Evolutionary conservation across 2,329 filamentous ascomycete species (phyloP).

Genomic region (Hirsutella thompsonii): DNA sequence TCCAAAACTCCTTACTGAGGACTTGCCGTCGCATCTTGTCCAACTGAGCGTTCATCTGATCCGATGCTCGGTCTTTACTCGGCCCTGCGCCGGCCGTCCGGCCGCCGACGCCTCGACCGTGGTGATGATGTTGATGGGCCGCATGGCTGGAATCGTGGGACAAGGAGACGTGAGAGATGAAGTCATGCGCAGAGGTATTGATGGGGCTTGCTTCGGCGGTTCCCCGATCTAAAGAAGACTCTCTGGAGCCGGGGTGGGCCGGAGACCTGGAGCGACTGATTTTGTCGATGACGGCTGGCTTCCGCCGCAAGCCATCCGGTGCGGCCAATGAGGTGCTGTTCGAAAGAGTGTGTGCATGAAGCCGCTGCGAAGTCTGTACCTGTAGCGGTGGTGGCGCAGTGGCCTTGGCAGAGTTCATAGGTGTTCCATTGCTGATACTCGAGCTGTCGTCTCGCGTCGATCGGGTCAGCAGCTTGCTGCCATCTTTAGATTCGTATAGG

Average conservation of each 20-base stretch:
- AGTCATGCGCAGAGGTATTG: constrained; percentile 45
- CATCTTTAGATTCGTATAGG: constrained; percentile 25
- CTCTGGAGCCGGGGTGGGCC: constrained; percentile 34
- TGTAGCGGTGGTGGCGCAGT: constrained; percentile 13
- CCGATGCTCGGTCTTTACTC: constrained; percentile 40
- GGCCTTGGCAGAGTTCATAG: constrained; percentile 28
- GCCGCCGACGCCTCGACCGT: constrained; percentile 30
- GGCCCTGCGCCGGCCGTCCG: constrained; percentile 43
- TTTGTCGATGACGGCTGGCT: constrained; percentile 41
- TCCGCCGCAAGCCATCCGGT: constrained; percentile 25
- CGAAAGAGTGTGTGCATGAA: constrained; percentile 20
- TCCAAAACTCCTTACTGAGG: constrained; percentile 94
- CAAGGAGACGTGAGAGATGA: constrained; percentile 44
- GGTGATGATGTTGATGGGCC: constrained; percentile 21
- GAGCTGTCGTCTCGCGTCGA: constrained; percentile 28
- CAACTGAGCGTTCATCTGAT: constrained; percentile 46
- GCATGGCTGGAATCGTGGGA: constrained; percentile 27
- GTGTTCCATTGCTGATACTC: constrained; percentile 27
- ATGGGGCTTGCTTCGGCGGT: constrained; percentile 43
- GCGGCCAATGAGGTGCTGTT: constrained; percentile 21
- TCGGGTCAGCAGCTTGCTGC: constrained; percentile 19
- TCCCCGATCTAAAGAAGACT: constrained; percentile 45
- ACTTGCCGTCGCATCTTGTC: constrained; percentile 75
- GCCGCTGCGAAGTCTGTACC: constrained; percentile 19
- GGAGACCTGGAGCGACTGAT: constrained; percentile 34